Percentiles rank a stretch among this genome's conserved stretches.
Evolutionary conservation across 805 yeast genomes (phyloP).

Genomic region (Candida broadrunensis): DNA sequence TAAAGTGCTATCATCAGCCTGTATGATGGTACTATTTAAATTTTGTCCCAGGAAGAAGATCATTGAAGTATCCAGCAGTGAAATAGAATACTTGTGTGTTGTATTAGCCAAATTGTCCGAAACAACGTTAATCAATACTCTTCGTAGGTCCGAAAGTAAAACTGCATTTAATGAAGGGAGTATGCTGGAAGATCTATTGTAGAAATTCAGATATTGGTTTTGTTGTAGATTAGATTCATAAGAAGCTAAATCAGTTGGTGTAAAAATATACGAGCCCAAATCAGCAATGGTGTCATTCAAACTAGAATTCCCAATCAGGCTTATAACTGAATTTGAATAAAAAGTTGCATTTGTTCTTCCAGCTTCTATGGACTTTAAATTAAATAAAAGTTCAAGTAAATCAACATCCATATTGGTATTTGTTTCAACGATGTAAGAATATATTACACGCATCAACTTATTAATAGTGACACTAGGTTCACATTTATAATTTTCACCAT

Average conservation of each 20-base stretch:
- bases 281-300: constrained; percentile 20
- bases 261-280: constrained; percentile 19
- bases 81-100: constrained; percentile 17
- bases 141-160: constrained; percentile 21
- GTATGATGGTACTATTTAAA: neutral
- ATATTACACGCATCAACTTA: constrained; percentile 17
- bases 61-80: constrained; percentile 16
- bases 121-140: constrained; percentile 26
- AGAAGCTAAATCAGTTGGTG: constrained; percentile 21
- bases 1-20: neutral
- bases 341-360: constrained; percentile 5
- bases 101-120: constrained; percentile 16
- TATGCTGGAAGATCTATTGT: constrained; percentile 15
- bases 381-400: constrained; percentile 24
- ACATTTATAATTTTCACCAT: constrained; percentile 22
- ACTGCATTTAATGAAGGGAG: constrained; percentile 28
- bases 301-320: constrained; percentile 24
- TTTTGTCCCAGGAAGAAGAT: constrained; percentile 7
- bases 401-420: constrained; percentile 34
- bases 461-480: constrained; percentile 23
- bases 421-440: constrained; percentile 17
- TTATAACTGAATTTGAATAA: neutral
- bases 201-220: constrained; percentile 9
- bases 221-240: constrained; percentile 4
- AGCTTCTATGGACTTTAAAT: constrained; percentile 6